Percentiles rank a stretch among this genome's conserved stretches.
Conservation (phyloP, 352 stramenopile species). For the Albugo laibachii region DNA sequence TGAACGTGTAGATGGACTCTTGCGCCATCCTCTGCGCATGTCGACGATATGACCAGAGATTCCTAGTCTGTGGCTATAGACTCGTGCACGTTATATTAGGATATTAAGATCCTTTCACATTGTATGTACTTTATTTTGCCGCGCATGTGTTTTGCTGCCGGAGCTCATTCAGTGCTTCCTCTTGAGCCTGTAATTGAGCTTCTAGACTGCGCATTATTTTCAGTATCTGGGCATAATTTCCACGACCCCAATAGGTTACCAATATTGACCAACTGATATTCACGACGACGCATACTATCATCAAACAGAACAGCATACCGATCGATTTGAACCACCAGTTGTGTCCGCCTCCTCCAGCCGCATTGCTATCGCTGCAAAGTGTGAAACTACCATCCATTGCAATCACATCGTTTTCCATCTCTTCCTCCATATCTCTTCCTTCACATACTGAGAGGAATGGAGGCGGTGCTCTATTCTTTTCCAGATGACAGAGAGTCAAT, state of each 20-base stretch:
- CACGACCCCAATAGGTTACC: no score
- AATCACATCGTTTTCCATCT: no score
- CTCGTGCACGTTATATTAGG: no score
- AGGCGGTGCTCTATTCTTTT: constrained; percentile 4
- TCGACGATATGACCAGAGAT: background rate
- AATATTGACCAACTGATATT: no score
- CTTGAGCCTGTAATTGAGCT: no score
- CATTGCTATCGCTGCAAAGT: background rate
- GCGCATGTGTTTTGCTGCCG: no score
- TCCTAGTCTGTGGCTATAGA: background rate
- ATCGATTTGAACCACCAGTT: background rate
- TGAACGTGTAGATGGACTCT: background rate
- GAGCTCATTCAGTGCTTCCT: no score
- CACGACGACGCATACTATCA: no score
- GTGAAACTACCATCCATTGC: background rate
- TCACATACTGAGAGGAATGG: background rate
- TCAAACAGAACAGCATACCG: background rate
- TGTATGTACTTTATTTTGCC: no score
- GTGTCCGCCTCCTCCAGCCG: background rate
- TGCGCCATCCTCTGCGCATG: background rate
- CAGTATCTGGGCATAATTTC: no score
- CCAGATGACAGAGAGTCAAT: constrained; percentile 24
- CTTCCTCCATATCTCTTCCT: constrained; percentile 1
- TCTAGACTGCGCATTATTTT: no score
- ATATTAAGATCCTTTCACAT: no score